Evolutionary conservation across 306 rosid species (phyloP).

Genomic region (Casuarina cunninghamiana): DNA sequence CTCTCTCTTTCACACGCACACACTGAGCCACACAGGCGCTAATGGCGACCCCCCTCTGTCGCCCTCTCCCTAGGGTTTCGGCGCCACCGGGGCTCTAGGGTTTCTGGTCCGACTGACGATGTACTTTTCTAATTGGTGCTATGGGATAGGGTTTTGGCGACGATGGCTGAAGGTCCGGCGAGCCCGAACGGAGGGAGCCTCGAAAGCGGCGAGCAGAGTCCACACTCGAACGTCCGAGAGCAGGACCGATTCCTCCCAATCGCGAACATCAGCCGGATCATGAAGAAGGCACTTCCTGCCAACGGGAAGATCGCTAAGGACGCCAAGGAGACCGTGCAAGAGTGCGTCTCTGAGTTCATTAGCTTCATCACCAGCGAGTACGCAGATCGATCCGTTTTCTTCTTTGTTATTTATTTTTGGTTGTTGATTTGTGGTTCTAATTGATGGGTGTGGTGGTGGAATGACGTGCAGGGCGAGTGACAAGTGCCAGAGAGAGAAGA

Average conservation of each 20-base stretch:
- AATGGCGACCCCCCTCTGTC: background rate
- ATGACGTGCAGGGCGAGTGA: constrained; percentile 80
- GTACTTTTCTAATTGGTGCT: constrained; percentile 20
- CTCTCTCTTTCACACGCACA: background rate
- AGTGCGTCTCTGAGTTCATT: constrained; percentile 95
- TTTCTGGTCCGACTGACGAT: constrained; percentile 31
- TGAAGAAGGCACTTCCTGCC: constrained; percentile 96
- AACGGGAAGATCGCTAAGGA: constrained; percentile 96
- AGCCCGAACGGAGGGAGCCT: constrained; percentile 91
- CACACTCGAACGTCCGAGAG: constrained; percentile 81
- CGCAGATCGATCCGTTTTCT: background rate
- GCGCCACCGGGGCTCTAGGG: constrained; percentile 28
- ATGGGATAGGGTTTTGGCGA: constrained; percentile 48
- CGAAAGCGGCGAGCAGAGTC: constrained; percentile 93
- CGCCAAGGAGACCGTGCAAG: constrained; percentile 94
- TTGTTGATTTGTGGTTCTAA: background rate
- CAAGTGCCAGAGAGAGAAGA: constrained; percentile 96
- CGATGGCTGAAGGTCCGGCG: constrained; percentile 75
- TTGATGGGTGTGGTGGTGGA: constrained; percentile 15
- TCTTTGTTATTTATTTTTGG: background rate
- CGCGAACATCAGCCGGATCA: constrained; percentile 89
- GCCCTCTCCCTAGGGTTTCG: constrained; percentile 21
- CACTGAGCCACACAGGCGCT: background rate
- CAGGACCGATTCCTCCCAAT: constrained; percentile 94
- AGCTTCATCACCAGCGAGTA: constrained; percentile 98